Evolutionary conservation across 2,329 filamentous ascomycete species (phyloP), one percentile per base, ranked within the genome.

Genomic region (Colletotrichum salicis): DNA sequence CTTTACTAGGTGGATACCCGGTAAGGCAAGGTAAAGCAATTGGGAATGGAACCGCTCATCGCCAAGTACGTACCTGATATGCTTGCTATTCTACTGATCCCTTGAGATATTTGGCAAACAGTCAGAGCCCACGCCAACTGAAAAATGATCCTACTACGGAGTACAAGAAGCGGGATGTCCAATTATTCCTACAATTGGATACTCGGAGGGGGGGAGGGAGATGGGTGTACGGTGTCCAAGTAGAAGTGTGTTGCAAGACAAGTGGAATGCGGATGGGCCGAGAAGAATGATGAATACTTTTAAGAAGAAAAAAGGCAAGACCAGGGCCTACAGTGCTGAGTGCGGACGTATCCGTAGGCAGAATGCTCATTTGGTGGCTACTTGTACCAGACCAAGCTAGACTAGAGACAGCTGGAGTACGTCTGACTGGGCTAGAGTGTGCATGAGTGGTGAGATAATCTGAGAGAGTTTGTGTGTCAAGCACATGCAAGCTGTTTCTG

Each of bases 321-420:
- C 29, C 29, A 60, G 37, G 37, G 48, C 31, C 31, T 27, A 15
- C 19, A 24, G 33, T 61, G 66, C 37, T 29, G 22, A 13, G 48
- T 54, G 58, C 3, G 54, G 22, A 13, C 37, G 37, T 41, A 41
- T 41, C 37, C 37, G 37, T 41, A 45, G 37, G 31, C 33, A 45
- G 52, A 58, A 29, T n/a, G 57, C 68, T 71, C 64, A 71, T 67
- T 71, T 67, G 57, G 68, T 67, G 64, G 68, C 68, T 70, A 54
- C 58, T 45, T 31, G 37, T 51, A 60, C 27, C 41, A 1, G 19
- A 48, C 56, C 41, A 22, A 31, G 35, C 41, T 64, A 63, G 29
- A 56, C 58, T 61, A 27, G 51, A 37, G 31, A 57, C 15, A 41
- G 13, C 37, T 41, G 37, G 37, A 24, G 33, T 33, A 60, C 15